Evolutionary conservation across 495 filamentous ascomycete species (phyloP).

Genomic region (Lasiosphaeria miniovina): DNA sequence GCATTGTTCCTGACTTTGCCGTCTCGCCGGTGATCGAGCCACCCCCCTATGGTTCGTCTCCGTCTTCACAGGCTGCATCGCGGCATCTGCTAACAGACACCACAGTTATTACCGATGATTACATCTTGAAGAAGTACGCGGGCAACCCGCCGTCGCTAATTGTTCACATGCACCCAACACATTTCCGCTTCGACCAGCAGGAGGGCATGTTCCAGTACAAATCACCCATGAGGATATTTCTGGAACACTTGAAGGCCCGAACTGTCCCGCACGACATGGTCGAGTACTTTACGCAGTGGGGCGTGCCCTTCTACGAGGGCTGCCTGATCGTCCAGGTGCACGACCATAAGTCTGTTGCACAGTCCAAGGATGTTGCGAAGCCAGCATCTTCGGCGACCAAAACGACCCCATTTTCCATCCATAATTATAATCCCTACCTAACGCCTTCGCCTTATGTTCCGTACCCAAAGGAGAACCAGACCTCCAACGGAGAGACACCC

Average conservation of each 20-base stretch:
- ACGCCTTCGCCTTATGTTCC: slow-evolving; percentile 85
- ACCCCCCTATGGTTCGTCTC: slow-evolving; percentile 45
- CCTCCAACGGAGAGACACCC: slow-evolving; percentile 24
- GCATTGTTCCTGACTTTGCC: slow-evolving; percentile 39
- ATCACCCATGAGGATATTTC: slow-evolving; percentile 81
- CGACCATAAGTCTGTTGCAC: slow-evolving; percentile 70
- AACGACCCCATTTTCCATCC: slow-evolving; percentile 71
- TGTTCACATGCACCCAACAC: slow-evolving; percentile 76
- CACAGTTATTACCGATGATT: slow-evolving; percentile 62
- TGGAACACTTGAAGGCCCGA: slow-evolving; percentile 61
- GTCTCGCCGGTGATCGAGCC: slow-evolving; percentile 36
- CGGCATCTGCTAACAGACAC: slow-evolving; percentile 7
- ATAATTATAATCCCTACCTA: slow-evolving; percentile 83
- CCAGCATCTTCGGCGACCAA: slow-evolving; percentile 57
- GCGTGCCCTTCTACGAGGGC: slow-evolving; percentile 88
- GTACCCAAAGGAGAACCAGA: slow-evolving; percentile 61
- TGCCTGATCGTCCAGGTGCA: slow-evolving; percentile 91
- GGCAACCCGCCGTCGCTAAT: slow-evolving; percentile 76
- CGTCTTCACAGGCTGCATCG: background rate
- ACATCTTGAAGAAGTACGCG: slow-evolving; percentile 79
- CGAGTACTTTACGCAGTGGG: slow-evolving; percentile 56
- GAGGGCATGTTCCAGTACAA: slow-evolving; percentile 88
- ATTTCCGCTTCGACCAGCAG: slow-evolving; percentile 93
- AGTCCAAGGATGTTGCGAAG: slow-evolving; percentile 55
- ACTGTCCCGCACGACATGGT: slow-evolving; percentile 55